A percentile compares a stretch with the other conserved stretches of the same genome.
phyloP scores from a whole-genome alignment of 768 basidiomycete genomes.

The Suillus subalutaceus region DNA sequence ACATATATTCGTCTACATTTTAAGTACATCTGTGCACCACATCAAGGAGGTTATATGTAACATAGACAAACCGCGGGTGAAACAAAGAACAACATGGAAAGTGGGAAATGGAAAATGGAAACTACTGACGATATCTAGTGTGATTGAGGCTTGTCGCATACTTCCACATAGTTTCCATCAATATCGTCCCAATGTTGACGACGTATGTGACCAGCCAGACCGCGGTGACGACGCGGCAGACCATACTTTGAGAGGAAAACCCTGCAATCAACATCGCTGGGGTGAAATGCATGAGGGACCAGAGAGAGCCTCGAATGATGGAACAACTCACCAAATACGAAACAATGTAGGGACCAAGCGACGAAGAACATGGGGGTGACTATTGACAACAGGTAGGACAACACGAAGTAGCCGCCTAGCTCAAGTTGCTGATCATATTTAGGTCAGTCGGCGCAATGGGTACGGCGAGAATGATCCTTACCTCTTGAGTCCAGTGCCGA shows the following conservation, averaged over 20 bases:
- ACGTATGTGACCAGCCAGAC: background rate
- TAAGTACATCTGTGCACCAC: background rate
- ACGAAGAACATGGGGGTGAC: background rate
- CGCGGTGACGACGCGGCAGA: background rate
- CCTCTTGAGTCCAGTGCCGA: background rate
- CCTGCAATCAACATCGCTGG: background rate
- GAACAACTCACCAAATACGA: background rate
- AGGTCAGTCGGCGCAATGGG: background rate
- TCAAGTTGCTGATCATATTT: background rate
- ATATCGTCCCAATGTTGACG: background rate
- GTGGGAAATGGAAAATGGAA: background rate
- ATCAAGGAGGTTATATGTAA: background rate
- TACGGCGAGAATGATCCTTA: background rate
- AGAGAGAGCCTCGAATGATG: background rate
- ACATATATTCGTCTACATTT: background rate
- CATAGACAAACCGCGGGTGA: background rate
- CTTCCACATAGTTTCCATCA: background rate
- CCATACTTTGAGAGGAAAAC: background rate
- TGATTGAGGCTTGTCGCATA: background rate
- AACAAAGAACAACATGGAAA: background rate
- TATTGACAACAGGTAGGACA: background rate
- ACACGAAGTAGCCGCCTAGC: background rate
- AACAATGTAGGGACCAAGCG: background rate
- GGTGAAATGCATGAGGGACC: background rate
- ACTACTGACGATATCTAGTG: background rate